These are phyloP conservation scores for Mycena albidolilacea DNA, from an alignment of 768 basidiomycete species.

Conservation along the genomic window DNA sequence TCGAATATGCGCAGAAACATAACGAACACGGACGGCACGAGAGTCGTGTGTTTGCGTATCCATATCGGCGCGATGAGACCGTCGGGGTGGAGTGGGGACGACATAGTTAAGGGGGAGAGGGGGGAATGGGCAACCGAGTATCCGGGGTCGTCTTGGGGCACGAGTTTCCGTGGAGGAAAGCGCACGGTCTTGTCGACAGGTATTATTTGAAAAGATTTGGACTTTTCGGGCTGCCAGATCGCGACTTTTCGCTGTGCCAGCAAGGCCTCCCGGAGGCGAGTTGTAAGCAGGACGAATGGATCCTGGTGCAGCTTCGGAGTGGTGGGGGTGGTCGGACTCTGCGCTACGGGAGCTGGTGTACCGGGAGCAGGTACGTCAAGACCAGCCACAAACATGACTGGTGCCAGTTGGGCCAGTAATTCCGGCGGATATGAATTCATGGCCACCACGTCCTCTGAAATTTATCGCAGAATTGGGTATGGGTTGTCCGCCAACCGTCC, in stretches of 20 bases:
- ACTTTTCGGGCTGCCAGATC: constrained; percentile 82
- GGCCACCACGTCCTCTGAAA: constrained; percentile 10
- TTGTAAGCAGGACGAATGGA: constrained; percentile 70
- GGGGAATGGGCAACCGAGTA: constrained; percentile 84
- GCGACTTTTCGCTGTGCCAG: constrained; percentile 72
- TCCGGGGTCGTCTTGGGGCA: constrained; percentile 70
- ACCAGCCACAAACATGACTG: constrained; percentile 96
- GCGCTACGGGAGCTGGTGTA: constrained; percentile 42
- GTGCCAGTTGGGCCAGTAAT: constrained; percentile 88
- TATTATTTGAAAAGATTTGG: constrained; percentile 84
- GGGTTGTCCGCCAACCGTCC: too few species aligned
- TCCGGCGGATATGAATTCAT: constrained; percentile 97
- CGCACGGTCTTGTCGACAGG: constrained; percentile 88
- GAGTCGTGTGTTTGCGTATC: constrained; percentile 95
- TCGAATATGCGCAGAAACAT: constrained; percentile 91
- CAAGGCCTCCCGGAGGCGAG: constrained; percentile 80
- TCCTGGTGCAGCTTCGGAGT: constrained; percentile 61
- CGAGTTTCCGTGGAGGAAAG: constrained; percentile 90
- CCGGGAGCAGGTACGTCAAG: constrained; percentile 60
- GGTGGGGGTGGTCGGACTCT: constrained; percentile 42
- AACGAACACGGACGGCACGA: constrained; percentile 94
- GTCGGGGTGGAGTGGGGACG: constrained; percentile 94
- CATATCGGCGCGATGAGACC: constrained; percentile 98
- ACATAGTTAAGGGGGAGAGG: constrained; percentile 90
- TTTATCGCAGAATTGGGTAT: background rate